Evolutionary conservation across 2,329 filamentous ascomycete genomes (phyloP).

Genomic region (Scopulariopsis brevicaulis): DNA sequence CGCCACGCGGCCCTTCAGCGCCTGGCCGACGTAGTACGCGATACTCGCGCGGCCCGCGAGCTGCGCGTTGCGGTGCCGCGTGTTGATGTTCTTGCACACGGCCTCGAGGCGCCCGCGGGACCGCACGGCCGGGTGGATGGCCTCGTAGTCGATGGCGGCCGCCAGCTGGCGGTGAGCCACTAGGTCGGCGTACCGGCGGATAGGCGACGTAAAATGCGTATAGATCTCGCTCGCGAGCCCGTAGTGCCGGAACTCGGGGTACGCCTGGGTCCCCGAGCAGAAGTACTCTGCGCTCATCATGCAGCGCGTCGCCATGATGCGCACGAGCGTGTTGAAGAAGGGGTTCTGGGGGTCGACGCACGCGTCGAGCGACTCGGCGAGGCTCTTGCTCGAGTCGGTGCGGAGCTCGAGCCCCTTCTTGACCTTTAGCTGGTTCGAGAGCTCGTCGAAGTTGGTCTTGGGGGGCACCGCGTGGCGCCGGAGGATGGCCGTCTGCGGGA

Average conservation of each 20-base stretch:
- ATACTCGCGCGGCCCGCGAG: conserved; percentile 89
- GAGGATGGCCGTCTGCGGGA: conserved; percentile 89
- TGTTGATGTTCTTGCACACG: conserved; percentile 97
- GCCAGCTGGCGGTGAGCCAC: conserved; percentile 90
- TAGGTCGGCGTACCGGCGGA: conserved; percentile 94
- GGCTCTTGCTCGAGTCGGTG: conserved; percentile 79
- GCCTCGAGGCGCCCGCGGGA: conserved; percentile 78
- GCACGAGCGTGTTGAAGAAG: conserved; percentile 97
- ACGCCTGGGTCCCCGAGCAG: conserved; percentile 83
- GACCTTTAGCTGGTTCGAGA: conserved; percentile 79
- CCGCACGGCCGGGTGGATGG: conserved; percentile 69
- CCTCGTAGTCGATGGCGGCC: conserved; percentile 87
- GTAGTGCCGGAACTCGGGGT: conserved; percentile 93
- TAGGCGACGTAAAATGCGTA: conserved; percentile 96
- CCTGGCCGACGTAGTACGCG: conserved; percentile 96
- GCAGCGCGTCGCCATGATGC: conserved; percentile 94
- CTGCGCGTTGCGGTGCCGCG: conserved; percentile 92
- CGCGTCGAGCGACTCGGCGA: conserved; percentile 81
- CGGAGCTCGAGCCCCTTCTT: conserved; percentile 73
- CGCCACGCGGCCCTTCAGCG: conserved; percentile 63
- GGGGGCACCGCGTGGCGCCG: conserved; percentile 87
- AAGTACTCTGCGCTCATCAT: conserved; percentile 99
- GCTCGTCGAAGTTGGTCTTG: conserved; percentile 92
- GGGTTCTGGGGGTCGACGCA: conserved; percentile 73
- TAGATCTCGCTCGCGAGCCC: conserved; percentile 95